phyloP scores from a whole-genome alignment of 2,329 filamentous ascomycete genomes.

The Cryphonectria parasitica region DNA sequence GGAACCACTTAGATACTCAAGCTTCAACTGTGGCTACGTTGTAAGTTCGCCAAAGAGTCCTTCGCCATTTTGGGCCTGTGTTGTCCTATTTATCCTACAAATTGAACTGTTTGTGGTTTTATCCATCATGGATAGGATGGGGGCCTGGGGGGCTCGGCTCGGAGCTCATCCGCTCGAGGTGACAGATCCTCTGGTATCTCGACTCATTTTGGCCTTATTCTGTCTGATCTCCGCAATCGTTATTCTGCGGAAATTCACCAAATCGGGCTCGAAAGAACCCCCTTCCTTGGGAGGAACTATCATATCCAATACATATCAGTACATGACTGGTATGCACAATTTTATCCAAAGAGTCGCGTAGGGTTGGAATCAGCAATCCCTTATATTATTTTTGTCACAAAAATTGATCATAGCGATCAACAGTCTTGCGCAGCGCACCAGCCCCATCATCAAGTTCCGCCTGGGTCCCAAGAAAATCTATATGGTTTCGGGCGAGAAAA shows the following conservation, averaged over 20 bases:
- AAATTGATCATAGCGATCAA: neutral
- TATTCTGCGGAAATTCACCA: neutral
- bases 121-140: neutral
- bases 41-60: neutral
- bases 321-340: neutral
- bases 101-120: neutral
- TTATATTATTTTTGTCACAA: no score
- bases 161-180: neutral
- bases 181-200: neutral
- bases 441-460: neutral
- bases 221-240: neutral
- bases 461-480: neutral
- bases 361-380: neutral
- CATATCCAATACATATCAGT: neutral
- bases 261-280: neutral
- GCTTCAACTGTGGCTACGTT: neutral
- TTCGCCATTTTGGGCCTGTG: neutral
- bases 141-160: neutral
- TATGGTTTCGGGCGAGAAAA: neutral
- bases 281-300: neutral
- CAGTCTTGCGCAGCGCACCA: neutral
- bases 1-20: neutral
- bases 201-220: neutral
- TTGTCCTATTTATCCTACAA: neutral
- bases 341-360: neutral